These are phyloP conservation scores for Lizanozyma gosingica DNA, from an alignment of 1,139 yeast genomes.

Conservation along the genomic window DNA sequence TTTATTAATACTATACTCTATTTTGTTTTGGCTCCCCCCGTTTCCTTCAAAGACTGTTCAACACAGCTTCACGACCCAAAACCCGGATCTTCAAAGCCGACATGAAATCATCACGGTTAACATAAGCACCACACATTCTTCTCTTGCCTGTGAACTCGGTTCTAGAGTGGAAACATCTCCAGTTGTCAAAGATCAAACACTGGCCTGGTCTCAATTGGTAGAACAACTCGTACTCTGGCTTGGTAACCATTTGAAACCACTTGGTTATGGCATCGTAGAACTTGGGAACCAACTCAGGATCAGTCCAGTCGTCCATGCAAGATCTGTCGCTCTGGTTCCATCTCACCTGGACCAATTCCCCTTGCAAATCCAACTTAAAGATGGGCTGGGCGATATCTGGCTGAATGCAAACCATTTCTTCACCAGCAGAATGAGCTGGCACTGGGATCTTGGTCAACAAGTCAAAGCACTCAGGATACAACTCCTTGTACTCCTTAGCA, in stretches of 20 bases:
- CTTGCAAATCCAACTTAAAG: constrained; percentile 46
- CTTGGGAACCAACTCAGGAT: constrained; percentile 39
- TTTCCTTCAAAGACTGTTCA: constrained; percentile 24
- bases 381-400: constrained; percentile 56
- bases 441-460: constrained; percentile 43
- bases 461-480: constrained; percentile 48
- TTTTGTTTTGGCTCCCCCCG: too few species aligned
- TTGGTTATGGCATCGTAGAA: constrained; percentile 53
- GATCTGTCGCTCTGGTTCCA: constrained; percentile 76
- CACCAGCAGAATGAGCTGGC: constrained; percentile 78
- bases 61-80: constrained; percentile 42
- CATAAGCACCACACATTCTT: constrained; percentile 71
- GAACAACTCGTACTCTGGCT: constrained; percentile 44
- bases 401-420: constrained; percentile 55
- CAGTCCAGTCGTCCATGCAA: constrained; percentile 43
- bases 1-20: too few species aligned
- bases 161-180: constrained; percentile 71
- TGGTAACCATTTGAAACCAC: constrained; percentile 49
- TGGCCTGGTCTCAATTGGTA: constrained; percentile 61
- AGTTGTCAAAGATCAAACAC: constrained; percentile 63
- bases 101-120: constrained; percentile 61
- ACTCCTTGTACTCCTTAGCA: constrained; percentile 40
- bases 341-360: constrained; percentile 54
- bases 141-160: constrained; percentile 63
- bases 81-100: constrained; percentile 46